Conservation (phyloP, 2,329 filamentous ascomycete species). For the Leptodontidium sp. region DNA sequence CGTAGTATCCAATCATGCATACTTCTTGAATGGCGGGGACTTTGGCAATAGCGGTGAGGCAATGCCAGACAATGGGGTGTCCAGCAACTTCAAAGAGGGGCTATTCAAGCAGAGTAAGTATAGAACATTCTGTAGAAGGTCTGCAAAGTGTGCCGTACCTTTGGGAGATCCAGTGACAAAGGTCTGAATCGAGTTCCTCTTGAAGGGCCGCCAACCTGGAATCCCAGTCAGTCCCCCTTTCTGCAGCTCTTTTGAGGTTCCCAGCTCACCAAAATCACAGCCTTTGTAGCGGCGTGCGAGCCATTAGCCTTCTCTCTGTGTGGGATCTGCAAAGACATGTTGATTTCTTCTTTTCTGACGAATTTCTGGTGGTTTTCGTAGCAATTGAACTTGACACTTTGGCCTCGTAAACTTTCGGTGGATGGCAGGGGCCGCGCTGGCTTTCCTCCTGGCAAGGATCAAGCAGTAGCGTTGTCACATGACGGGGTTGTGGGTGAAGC, state of each 20-base stretch:
- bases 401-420: conserved; percentile 23
- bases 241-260: conserved; percentile 14
- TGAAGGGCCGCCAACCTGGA: conserved; percentile 90
- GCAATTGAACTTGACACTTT: conserved; percentile 26
- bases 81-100: conserved; percentile 98
- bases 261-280: conserved; percentile 83
- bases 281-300: conserved; percentile 76
- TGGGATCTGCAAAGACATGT: conserved; percentile 54
- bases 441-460: conserved; percentile 25
- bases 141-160: conserved; percentile 61
- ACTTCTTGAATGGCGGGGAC: conserved; percentile 95
- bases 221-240: conserved; percentile 35
- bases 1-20: conserved; percentile 98
- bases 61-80: conserved; percentile 98
- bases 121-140: conserved; percentile 22
- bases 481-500: neutral
- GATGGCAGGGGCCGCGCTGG: neutral
- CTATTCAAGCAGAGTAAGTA: conserved; percentile 54
- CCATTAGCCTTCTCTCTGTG: conserved; percentile 60
- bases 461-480: conserved; percentile 25
- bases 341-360: conserved; percentile 22
- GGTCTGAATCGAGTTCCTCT: conserved; percentile 95
- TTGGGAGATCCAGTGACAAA: conserved; percentile 93
- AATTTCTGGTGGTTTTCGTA: conserved; percentile 1
- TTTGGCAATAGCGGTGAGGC: conserved; percentile 88